Conservation (phyloP, 768 basidiomycete species). For the Cystobasidium ongulense region DNA sequence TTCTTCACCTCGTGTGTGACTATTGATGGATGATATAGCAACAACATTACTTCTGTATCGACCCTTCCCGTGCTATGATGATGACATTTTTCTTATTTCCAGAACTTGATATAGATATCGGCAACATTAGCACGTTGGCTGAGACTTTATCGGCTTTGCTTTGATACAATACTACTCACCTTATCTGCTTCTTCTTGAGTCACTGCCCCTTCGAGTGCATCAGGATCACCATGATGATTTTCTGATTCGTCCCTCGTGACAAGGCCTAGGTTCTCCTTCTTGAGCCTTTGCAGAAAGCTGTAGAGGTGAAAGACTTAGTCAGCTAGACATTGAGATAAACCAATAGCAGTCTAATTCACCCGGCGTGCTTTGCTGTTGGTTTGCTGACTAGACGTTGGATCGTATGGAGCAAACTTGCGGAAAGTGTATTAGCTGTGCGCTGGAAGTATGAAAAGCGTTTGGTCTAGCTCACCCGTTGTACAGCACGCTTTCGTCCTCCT, state of each 20-base stretch:
- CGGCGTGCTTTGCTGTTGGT: conserved; percentile 17
- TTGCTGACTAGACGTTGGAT: not conserved
- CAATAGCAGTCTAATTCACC: not conserved
- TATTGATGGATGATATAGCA: too few relatives aligned
- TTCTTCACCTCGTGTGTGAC: too few relatives aligned
- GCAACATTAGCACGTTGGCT: too few relatives aligned
- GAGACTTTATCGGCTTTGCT: too few relatives aligned
- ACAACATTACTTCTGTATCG: too few relatives aligned
- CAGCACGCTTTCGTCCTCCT: conserved; percentile 12
- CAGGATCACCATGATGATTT: not conserved
- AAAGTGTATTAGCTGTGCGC: not conserved
- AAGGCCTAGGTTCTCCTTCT: conserved; percentile 11
- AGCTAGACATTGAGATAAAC: too few relatives aligned
- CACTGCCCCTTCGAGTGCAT: conserved; percentile 6
- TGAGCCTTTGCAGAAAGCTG: conserved; percentile 16
- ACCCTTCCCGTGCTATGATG: too few relatives aligned
- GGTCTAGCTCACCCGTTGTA: conserved; percentile 9
- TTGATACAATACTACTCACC: not conserved
- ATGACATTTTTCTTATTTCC: not conserved
- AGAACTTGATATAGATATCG: too few relatives aligned
- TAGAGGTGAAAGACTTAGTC: too few relatives aligned
- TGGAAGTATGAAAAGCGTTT: not conserved
- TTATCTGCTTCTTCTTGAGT: not conserved
- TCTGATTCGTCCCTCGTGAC: conserved; percentile 12
- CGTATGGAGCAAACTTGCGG: not conserved